Evolutionary conservation across 495 filamentous ascomycete species (phyloP).

Genomic region (Bacidia gigantensis): DNA sequence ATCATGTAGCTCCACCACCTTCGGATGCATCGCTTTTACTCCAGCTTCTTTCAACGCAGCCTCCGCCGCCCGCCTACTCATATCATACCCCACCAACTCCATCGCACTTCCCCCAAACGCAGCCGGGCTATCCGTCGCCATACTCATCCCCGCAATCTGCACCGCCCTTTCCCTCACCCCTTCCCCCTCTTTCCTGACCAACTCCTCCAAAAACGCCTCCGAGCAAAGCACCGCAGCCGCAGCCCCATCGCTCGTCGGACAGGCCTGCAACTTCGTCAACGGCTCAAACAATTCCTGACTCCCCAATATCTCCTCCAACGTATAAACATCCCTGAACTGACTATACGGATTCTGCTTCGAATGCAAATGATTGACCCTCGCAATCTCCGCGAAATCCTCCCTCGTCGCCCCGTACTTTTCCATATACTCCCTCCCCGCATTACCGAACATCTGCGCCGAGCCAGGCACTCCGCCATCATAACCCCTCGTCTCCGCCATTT

Average conservation of each 20-base stretch:
- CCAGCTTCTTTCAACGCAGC: conserved; percentile 62
- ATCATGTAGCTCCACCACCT: conserved; percentile 88
- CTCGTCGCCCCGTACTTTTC: conserved; percentile 78
- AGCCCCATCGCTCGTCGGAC: conserved; percentile 85
- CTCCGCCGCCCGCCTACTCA: conserved; percentile 49
- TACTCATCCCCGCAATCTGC: conserved; percentile 71
- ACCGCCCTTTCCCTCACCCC: conserved; percentile 67
- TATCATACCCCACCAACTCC: conserved; percentile 70
- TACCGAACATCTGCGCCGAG: conserved; percentile 90
- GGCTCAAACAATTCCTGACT: conserved; percentile 67
- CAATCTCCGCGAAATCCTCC: conserved; percentile 94
- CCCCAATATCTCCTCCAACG: conserved; percentile 68
- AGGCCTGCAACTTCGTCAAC: conserved; percentile 66
- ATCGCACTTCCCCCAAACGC: conserved; percentile 69
- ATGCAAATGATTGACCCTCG: conserved; percentile 86
- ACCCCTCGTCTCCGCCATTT: conserved; percentile 75
- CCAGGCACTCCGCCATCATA: conserved; percentile 58
- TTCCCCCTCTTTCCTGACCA: conserved; percentile 40
- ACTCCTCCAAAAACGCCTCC: conserved; percentile 60
- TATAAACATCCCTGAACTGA: conserved; percentile 88
- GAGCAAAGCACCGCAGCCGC: conserved; percentile 85
- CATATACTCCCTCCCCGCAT: conserved; percentile 90
- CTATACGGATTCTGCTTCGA: conserved; percentile 88
- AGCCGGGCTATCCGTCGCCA: conserved; percentile 65
- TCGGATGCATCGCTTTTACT: conserved; percentile 53